Conservation (phyloP, 2,329 filamentous ascomycete genomes). For the Aspergillus pseudoviridinutans region DNA sequence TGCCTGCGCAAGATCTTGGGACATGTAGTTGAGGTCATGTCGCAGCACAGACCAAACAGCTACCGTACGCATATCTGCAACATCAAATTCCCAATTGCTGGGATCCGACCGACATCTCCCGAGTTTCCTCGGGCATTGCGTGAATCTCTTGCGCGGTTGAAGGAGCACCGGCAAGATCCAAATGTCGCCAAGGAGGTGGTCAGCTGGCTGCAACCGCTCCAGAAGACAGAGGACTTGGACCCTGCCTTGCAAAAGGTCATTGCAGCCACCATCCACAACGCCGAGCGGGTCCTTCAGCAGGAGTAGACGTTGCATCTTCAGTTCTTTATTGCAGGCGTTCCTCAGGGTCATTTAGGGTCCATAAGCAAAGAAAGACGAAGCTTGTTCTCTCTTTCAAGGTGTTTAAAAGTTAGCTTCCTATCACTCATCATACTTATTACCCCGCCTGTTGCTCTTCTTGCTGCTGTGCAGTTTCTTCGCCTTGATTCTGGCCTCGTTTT, state of each 20-base stretch:
- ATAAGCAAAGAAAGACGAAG: constrained; percentile 1
- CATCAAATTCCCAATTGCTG: constrained; percentile 66
- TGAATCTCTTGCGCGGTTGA: constrained; percentile 61
- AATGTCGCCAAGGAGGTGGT: constrained; percentile 46
- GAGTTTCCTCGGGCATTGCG: constrained; percentile 71
- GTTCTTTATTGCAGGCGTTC: constrained; percentile 22
- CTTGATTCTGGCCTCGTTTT: constrained; percentile 55
- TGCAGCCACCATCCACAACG: constrained; percentile 34
- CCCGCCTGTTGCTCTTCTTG: constrained; percentile 56
- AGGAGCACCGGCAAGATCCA: constrained; percentile 43
- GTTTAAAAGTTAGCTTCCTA: constrained; percentile 16
- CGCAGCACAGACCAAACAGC: constrained; percentile 55
- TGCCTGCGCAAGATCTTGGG: constrained; percentile 64
- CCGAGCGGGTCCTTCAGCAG: constrained; percentile 26
- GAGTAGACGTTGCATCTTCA: constrained; percentile 13
- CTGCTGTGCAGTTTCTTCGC: constrained; percentile 58
- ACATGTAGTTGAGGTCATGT: constrained; percentile 66
- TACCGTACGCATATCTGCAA: constrained; percentile 66
- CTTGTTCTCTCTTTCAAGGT: constrained; percentile 4
- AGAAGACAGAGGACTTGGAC: constrained; percentile 47
- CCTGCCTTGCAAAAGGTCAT: constrained; percentile 53
- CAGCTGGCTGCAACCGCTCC: constrained; percentile 46
- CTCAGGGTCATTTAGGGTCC: constrained; percentile 9
- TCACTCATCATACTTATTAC: constrained; percentile 37
- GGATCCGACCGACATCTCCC: constrained; percentile 58